These are phyloP conservation scores for Panellus pusillus DNA, from an alignment of 768 basidiomycete species.

Conservation along the genomic window DNA sequence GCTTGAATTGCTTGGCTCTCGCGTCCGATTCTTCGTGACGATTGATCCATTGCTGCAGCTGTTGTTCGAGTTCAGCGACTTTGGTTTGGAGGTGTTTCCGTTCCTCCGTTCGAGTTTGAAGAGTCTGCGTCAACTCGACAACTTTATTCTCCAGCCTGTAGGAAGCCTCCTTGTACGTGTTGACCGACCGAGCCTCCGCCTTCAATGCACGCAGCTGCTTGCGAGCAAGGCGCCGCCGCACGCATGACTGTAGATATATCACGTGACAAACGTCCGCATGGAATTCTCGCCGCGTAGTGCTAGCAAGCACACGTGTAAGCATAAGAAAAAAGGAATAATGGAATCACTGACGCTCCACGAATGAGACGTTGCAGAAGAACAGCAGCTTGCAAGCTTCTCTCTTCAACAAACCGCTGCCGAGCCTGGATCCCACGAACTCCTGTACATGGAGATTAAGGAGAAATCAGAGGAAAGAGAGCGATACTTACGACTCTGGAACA, in stretches of 20 bases:
- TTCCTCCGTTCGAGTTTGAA: constrained; percentile 89
- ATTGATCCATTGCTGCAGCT: constrained; percentile 80
- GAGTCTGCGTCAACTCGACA: constrained; percentile 92
- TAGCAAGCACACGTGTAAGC: constrained; percentile 27
- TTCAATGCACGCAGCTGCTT: constrained; percentile 82
- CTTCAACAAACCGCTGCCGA: constrained; percentile 57
- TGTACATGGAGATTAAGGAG: constrained; percentile 29
- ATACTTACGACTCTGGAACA: constrained; percentile 83
- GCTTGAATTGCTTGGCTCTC: constrained; percentile 71
- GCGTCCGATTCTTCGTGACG: constrained; percentile 87
- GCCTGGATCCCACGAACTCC: constrained; percentile 76
- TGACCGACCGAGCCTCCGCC: constrained; percentile 93
- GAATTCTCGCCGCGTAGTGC: constrained; percentile 55
- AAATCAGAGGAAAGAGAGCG: background rate
- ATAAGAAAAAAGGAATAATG: constrained; percentile 1
- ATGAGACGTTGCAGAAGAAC: constrained; percentile 76
- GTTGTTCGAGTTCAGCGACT: constrained; percentile 77
- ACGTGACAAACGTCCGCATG: constrained; percentile 67
- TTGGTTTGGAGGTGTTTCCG: constrained; percentile 83
- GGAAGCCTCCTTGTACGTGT: constrained; percentile 98
- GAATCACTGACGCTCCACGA: constrained; percentile 78
- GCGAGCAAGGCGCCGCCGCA: constrained; percentile 85
- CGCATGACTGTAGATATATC: constrained; percentile 86
- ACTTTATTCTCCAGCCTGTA: constrained; percentile 99
- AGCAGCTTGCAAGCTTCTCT: constrained; percentile 61